Evolutionary conservation across 441 rosid species (phyloP), one percentile per base, ranked within the genome.

Genomic region (Raphanus hybrid): DNA sequence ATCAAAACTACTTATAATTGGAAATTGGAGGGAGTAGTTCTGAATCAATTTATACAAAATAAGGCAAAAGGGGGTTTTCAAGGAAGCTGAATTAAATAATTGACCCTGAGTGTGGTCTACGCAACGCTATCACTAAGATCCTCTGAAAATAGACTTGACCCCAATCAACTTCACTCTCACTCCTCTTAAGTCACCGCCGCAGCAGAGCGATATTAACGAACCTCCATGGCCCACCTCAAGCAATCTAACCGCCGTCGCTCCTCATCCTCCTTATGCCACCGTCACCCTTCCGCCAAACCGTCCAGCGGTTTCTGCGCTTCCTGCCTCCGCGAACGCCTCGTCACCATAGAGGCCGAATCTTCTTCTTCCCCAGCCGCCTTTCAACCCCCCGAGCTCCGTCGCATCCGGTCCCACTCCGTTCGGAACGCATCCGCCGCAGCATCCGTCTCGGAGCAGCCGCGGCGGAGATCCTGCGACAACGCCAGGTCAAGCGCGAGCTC

Each of bases 241-340:
- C 91, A 68, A 74, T 55, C 75, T 16, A 68, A 20, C 16, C 95
- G 85, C 79, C 89, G 90, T 71, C 91, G 88, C 34, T 29, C 34
- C 73, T 92, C 90, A 3, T 86, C 79, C 41, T 81, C 91, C 55
- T 78, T 89, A 10, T 93, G 98, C 67, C 87, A 84, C 41, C 89
- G 94, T 68, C 97, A 93, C 64, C 97, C 93, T 11, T 48, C 84
- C 9, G 84, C 82, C 39, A 89, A 85, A 78, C 85, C 86, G 3
- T 87, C 86, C 84, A 88, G 91, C 62, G 90, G 96, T 41, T 90
- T 92, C 80, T 93, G 97, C 82, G 94, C 98, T 60, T 84, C 88
- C 67, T 93, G 98, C 83, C 96, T 93, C 82, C 88, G 89, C 84
- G 98, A 93, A 78, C 98, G 97, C 68, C 98, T 93, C 57, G 81